Evolutionary conservation across 441 rosid species (phyloP), one percentile per base, ranked within the genome.

Genomic region (Populus tomentosa): DNA sequence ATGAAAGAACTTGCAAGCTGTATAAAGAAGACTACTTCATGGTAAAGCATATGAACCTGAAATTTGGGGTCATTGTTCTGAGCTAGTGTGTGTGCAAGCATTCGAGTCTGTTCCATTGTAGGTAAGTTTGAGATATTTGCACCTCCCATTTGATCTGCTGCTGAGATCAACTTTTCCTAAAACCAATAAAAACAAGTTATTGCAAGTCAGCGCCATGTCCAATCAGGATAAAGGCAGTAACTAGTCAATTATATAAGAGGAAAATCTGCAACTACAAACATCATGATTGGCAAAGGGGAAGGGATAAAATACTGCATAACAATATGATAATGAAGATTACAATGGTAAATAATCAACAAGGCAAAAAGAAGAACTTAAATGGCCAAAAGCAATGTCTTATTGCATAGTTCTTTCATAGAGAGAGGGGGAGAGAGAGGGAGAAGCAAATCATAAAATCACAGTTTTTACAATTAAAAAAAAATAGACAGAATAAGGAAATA

Each of bases 91-190:
- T 90, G 92, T 6, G 98, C 98, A 79, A 96, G 98, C 92, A 89
- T 87, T 38, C 94, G 98, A 79, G 93, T 94, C 88, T 96, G 99
- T 93, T 96, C 97, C 94, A 90, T 91, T 74, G 98, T 94, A 75
- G 96, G 95, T 76, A 88, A 77, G 84, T 81, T 89, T 79, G 90
- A 82, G 71, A 86, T 79, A 67, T 86, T 85, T 76, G 83, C 85
- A 69, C 91, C 90, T 84, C 95, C 82, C 89, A 88, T 86, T 82
- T 85, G 92, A 84, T 83, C 89, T 23, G 71, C 36, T 36, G 91
- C 80, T 84, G 88, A 36, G 40, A 36, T 83, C 87, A 96, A 78
- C 83, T 92, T 94, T 78, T 92, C 94, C 97, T 94, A 80, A 7
- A 46, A 71, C 61, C 65, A 80, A 65, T 26, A 36, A 26, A 80